Conservation (phyloP, 495 filamentous ascomycete species). For the Trichoderma parareesei region DNA sequence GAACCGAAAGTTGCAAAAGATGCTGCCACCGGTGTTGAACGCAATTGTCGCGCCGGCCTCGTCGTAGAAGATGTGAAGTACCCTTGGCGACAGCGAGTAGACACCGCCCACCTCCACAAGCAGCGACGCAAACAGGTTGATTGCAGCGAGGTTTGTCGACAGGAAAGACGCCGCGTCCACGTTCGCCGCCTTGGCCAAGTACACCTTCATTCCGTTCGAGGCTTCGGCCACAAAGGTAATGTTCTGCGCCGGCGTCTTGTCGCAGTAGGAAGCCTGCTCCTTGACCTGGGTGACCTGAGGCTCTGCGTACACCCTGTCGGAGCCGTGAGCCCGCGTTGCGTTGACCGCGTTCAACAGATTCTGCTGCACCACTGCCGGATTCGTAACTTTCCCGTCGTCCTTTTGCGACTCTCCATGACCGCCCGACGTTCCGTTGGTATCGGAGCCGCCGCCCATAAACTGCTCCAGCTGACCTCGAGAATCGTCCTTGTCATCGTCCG, state of each 20-base stretch:
- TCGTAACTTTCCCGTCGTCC: constrained; percentile 41
- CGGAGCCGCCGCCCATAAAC: constrained; percentile 19
- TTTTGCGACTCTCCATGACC: constrained; percentile 11
- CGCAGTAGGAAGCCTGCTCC: constrained; percentile 85
- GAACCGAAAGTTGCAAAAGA: constrained; percentile 92
- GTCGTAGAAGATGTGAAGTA: constrained; percentile 83
- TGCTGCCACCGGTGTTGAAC: constrained; percentile 76
- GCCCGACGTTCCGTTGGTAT: neutral
- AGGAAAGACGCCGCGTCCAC: constrained; percentile 50
- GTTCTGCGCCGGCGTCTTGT: constrained; percentile 70
- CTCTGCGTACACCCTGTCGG: constrained; percentile 57
- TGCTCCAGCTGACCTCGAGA: constrained; percentile 33
- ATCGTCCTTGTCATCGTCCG: constrained; percentile 21
- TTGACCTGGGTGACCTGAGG: constrained; percentile 67
- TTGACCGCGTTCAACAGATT: constrained; percentile 76
- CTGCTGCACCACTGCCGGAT: constrained; percentile 45
- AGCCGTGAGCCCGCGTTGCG: constrained; percentile 72
- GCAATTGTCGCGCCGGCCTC: constrained; percentile 73
- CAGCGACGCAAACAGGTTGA: constrained; percentile 64
- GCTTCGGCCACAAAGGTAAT: constrained; percentile 65
- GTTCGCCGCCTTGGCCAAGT: constrained; percentile 50
- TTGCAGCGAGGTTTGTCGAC: constrained; percentile 46
- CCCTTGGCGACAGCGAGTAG: constrained; percentile 53
- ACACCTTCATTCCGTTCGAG: constrained; percentile 62
- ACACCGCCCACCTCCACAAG: constrained; percentile 61